These are phyloP conservation scores for Pezicula carpinea DNA, from an alignment of 2,329 filamentous ascomycete genomes.

Conservation along the genomic window DNA sequence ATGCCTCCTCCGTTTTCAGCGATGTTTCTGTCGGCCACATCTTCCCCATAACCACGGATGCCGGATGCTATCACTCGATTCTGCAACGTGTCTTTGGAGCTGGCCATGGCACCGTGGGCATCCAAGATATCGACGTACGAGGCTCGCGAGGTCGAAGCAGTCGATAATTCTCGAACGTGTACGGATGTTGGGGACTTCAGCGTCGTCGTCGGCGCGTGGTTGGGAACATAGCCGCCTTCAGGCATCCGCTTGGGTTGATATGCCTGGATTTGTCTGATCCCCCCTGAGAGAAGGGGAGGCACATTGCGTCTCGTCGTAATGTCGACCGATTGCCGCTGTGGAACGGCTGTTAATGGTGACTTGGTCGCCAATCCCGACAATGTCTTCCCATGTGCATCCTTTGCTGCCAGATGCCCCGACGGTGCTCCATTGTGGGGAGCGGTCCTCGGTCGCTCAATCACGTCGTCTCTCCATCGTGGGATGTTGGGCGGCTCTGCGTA, in stretches of 20 bases:
- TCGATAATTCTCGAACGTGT: constrained; percentile 1
- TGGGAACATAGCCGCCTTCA: no score
- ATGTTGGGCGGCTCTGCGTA: constrained; percentile 10
- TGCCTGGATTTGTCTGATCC: not conserved
- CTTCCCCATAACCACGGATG: constrained; percentile 54
- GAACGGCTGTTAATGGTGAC: constrained; percentile 10
- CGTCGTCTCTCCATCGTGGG: constrained; percentile 11
- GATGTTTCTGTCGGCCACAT: constrained; percentile 57
- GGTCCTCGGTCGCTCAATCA: constrained; percentile 11
- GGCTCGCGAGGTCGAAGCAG: constrained; percentile 10
- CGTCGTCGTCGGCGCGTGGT: not conserved
- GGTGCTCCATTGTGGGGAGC: constrained; percentile 12
- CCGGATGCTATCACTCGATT: constrained; percentile 45
- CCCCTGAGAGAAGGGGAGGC: no score
- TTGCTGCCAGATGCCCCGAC: not conserved
- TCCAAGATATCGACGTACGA: constrained; percentile 50
- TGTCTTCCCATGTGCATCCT: constrained; percentile 8
- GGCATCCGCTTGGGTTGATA: not conserved
- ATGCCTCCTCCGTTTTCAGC: not conserved
- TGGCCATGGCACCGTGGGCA: constrained; percentile 48
- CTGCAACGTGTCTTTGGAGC: constrained; percentile 34
- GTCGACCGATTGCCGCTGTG: not conserved
- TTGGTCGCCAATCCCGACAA: constrained; percentile 18
- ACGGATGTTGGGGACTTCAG: not conserved
- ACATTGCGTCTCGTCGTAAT: not conserved